Base-by-base conservation (phyloP, 1,139 yeast species). In the Yamadazyma friedrichii region DNA sequence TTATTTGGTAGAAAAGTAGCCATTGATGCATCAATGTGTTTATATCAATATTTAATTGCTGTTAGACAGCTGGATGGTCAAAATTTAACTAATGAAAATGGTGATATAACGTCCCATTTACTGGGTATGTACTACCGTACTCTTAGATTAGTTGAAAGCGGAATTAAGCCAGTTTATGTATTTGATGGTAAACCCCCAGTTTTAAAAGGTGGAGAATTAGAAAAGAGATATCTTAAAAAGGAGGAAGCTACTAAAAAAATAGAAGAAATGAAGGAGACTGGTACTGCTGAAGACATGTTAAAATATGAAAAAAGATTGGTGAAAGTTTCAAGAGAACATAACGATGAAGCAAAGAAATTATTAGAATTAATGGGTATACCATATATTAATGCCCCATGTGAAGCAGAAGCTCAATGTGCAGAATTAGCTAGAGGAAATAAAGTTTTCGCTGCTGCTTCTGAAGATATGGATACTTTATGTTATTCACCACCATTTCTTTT, bases 361-460 rank as follows among this genome's bases (percentile, higher is more conserved):
- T 69, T 93, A 42, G 78, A 71, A 42, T 67, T 91, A 33, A 93
- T 93, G 99, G 99, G 99, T 2, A 85, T 93, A 33, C 99, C 99
- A 1, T 88, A 70, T 54, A 85, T 93, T 6, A 80, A 82, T 42
- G 98, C 98, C 0, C 98, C 99, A 1, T 85, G 96, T 61, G 99
- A 93, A 63, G 99, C 99, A 0, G 99, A 93, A 60, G 96, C 98
- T 0, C 98, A 93, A 56, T 93, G 98, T 69, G 98, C 98, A 0
- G 95, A 82, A 50, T 67, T 93, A 43, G 97, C 98, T 2, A 78
- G 81, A 45, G 80, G 81, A 12, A 97, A 95, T 4, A 84, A 84
- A 56, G 98, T 93, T 0, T 93, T 82, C 59, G 98, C 96, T 10
- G 96, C 98, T 2, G 99, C 98, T 1, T 87, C 96, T 3, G 99